Percentiles rank a stretch among this genome's conserved stretches.
Evolutionary conservation across 2,329 filamentous ascomycete species (phyloP).

Genomic region (Dactylellina haptotyla): DNA sequence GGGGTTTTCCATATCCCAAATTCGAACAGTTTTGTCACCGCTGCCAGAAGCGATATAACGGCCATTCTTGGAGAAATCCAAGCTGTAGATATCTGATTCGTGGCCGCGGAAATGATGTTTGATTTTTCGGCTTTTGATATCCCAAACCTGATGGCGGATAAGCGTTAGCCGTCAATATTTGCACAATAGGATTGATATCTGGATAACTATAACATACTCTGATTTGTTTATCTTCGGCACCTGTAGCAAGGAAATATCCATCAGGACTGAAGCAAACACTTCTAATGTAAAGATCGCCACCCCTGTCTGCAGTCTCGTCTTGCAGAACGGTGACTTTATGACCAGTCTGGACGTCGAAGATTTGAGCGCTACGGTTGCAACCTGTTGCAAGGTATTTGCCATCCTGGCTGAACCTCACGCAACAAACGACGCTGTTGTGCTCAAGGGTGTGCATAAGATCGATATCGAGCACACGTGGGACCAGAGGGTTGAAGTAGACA

Average conservation of each 20-base stretch:
- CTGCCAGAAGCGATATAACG: conserved; percentile 47
- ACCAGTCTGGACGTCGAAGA: conserved; percentile 90
- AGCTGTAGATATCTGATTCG: conserved; percentile 85
- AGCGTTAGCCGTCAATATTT: conserved; percentile 2
- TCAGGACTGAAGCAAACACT: conserved; percentile 99
- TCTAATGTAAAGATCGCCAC: conserved; percentile 93
- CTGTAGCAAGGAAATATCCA: conserved; percentile 90
- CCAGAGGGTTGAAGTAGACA: conserved; percentile 92
- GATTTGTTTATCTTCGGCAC: conserved; percentile 97
- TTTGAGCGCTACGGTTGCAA: conserved; percentile 98
- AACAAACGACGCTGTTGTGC: conserved; percentile 97
- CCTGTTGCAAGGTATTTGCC: conserved; percentile 96
- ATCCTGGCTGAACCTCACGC: conserved; percentile 94
- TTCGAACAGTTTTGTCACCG: conserved; percentile 43
- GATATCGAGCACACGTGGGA: conserved; percentile 89
- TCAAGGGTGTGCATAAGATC: conserved; percentile 91
- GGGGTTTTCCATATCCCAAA: conserved; percentile 50
- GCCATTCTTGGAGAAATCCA: conserved; percentile 50
- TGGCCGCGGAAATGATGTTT: conserved; percentile 95
- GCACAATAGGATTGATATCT: background rate
- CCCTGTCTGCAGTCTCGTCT: conserved; percentile 85
- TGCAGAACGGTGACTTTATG: conserved; percentile 89
- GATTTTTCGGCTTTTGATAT: conserved; percentile 83
- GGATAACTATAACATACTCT: conserved; percentile 72
- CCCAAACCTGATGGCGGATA: conserved; percentile 94